Evolutionary conservation across 306 rosid species (phyloP).

Genomic region (Urtica urens): DNA sequence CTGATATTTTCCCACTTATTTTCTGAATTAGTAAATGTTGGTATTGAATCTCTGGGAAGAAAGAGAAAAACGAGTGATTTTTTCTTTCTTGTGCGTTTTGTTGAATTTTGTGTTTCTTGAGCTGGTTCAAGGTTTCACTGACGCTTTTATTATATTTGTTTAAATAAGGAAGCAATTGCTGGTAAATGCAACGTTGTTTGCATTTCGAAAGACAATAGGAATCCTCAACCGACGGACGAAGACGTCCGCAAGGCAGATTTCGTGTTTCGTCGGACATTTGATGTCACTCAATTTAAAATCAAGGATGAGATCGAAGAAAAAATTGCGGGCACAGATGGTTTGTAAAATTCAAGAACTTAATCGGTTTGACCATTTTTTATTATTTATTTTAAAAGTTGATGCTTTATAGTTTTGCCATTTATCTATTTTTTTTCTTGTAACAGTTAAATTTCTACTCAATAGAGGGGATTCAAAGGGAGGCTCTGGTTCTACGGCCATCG

Average conservation of each 20-base stretch:
- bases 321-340: conserved; percentile 63
- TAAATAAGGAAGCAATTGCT: conserved; percentile 69
- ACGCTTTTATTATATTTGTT: neutral
- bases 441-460: conserved; percentile 68
- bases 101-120: no score
- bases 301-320: conserved; percentile 36
- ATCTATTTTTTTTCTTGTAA: conserved; percentile 29
- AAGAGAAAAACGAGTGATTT: no score
- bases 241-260: conserved; percentile 52
- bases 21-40: no score
- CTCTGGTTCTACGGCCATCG: conserved; percentile 22
- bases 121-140: no score
- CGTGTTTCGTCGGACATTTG: conserved; percentile 67
- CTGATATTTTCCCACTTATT: no score
- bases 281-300: conserved; percentile 37
- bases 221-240: conserved; percentile 43
- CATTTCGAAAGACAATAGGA: conserved; percentile 49
- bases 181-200: conserved; percentile 82
- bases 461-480: conserved; percentile 30
- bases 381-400: neutral
- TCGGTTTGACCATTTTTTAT: neutral
- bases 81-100: no score
- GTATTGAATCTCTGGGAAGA: no score
- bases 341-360: neutral
- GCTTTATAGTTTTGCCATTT: conserved; percentile 12